These are phyloP conservation scores for Leucosporidium scottii DNA, from an alignment of 768 basidiomycete genomes.

Conservation along the genomic window DNA sequence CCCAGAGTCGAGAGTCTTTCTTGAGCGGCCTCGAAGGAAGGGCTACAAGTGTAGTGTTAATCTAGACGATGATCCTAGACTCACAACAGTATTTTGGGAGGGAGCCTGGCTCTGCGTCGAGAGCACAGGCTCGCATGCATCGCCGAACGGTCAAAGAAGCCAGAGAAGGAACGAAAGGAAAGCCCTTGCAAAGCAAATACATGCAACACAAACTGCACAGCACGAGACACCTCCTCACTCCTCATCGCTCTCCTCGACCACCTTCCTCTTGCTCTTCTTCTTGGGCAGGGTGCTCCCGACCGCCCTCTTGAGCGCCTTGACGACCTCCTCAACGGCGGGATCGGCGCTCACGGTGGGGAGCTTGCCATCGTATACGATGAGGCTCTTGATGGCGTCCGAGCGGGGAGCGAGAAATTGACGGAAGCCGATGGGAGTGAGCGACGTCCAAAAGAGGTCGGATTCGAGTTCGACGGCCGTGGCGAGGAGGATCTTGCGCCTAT, in stretches of 20 bases:
- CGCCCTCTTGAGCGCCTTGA: background rate
- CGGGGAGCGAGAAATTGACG: background rate
- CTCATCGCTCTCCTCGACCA: background rate
- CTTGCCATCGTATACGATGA: background rate
- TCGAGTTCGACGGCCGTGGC: slow-evolving; percentile 19
- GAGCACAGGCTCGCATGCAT: too few species aligned
- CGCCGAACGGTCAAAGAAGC: too few species aligned
- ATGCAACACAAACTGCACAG: background rate
- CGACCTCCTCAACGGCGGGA: background rate
- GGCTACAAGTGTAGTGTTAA: too few species aligned
- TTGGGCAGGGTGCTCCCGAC: background rate
- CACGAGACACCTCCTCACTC: background rate
- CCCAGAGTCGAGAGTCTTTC: too few species aligned
- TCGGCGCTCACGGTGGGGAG: background rate
- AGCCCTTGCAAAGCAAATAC: too few species aligned
- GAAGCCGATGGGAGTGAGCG: background rate
- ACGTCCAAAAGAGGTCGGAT: slow-evolving; percentile 18
- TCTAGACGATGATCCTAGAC: too few species aligned
- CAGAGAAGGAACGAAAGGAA: too few species aligned
- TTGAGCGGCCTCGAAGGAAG: too few species aligned
- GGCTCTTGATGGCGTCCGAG: background rate
- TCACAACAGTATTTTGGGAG: too few species aligned
- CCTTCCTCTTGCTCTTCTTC: background rate
- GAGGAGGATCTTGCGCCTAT: slow-evolving; percentile 3
- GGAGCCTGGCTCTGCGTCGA: too few species aligned